Conservation (phyloP, 768 basidiomycete genomes). For the Mycena rebaudengoi region DNA sequence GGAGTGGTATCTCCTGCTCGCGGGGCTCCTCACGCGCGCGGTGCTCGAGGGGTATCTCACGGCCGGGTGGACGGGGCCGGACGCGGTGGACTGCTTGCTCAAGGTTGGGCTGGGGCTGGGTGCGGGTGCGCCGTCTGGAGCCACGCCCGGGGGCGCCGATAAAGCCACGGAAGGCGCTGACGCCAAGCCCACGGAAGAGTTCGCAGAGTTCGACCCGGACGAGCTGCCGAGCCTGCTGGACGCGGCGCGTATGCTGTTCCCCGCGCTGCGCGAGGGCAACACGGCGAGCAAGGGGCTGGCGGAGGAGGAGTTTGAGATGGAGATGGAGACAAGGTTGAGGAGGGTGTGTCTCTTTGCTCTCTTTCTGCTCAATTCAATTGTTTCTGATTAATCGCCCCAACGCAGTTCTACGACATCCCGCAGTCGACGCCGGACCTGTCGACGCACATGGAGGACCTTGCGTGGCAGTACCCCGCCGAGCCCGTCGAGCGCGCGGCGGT, state of each 20-base stretch:
- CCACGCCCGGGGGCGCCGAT: conserved; percentile 38
- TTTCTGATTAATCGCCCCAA: background rate
- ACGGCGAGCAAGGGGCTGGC: conserved; percentile 51
- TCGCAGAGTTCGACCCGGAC: conserved; percentile 75
- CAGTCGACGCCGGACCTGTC: conserved; percentile 75
- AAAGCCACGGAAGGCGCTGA: too few relatives aligned
- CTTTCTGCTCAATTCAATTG: too few relatives aligned
- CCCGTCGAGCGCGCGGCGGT: conserved; percentile 82
- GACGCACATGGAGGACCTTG: conserved; percentile 81
- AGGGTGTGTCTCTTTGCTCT: conserved; percentile 58
- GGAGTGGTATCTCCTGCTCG: conserved; percentile 85
- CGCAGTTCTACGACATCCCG: conserved; percentile 82
- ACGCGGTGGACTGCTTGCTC: conserved; percentile 75
- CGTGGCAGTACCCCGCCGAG: conserved; percentile 84
- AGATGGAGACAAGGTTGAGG: conserved; percentile 77
- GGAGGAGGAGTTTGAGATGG: conserved; percentile 76
- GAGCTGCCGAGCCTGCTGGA: conserved; percentile 75
- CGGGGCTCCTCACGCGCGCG: conserved; percentile 79
- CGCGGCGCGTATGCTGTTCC: conserved; percentile 76
- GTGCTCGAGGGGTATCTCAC: conserved; percentile 87
- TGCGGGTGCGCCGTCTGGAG: background rate
- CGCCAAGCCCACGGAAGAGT: too few relatives aligned
- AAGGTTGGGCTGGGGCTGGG: conserved; percentile 68
- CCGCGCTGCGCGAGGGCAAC: conserved; percentile 49
- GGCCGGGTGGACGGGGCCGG: conserved; percentile 79